Percentiles rank a stretch among this genome's conserved stretches.
These are phyloP conservation scores for Euphorbia lathyris DNA, from an alignment of 345 rosid genomes.

Conservation along the genomic window DNA sequence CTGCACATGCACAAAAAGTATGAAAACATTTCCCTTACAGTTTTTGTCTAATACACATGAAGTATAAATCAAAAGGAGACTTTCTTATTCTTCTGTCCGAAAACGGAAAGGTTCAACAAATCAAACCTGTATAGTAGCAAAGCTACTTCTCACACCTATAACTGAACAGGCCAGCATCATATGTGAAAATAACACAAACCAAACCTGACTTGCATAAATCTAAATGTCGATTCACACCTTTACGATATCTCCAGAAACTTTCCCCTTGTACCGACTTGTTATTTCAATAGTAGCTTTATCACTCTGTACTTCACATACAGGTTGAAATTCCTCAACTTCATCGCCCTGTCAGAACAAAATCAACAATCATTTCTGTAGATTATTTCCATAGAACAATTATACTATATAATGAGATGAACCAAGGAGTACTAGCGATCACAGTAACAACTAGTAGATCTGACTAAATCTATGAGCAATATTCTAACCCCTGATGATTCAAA, in stretches of 20 bases:
- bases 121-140: no score
- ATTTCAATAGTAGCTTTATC: conserved; percentile 96
- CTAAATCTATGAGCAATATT: not conserved
- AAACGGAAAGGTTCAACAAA: not conserved
- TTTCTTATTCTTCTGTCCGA: not conserved
- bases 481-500: no score
- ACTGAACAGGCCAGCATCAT: not conserved
- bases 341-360: conserved; percentile 57
- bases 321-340: conserved; percentile 82
- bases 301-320: conserved; percentile 95
- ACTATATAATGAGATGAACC: not conserved
- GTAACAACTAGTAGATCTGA: not conserved
- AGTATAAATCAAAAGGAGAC: not conserved
- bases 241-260: conserved; percentile 71
- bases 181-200: not conserved
- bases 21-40: no score
- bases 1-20: no score
- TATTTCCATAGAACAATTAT: not conserved
- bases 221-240: conserved; percentile 46
- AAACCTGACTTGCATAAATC: not conserved
- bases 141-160: not conserved
- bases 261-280: conserved; percentile 91
- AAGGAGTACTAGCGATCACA: not conserved
- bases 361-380: not conserved
- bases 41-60: no score